phyloP scores from a whole-genome alignment of 2,329 filamentous ascomycete species.

The Paecilomyces niveus region DNA sequence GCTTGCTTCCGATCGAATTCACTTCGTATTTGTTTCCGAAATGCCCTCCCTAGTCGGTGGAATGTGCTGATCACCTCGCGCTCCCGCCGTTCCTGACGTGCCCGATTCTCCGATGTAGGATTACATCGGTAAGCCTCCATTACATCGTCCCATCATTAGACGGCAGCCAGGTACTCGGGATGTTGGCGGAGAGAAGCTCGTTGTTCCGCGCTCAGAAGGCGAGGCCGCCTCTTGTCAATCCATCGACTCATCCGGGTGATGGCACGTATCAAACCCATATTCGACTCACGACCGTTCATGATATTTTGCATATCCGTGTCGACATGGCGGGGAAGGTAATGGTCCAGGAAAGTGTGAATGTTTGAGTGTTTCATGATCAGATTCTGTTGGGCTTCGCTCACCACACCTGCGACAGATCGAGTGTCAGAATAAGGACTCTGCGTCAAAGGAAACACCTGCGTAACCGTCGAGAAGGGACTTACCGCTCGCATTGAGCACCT shows the following conservation, averaged over 20 bases:
- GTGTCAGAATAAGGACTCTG: no score
- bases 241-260: background rate
- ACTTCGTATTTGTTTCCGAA: background rate
- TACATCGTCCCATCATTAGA: background rate
- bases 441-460: no score
- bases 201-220: background rate
- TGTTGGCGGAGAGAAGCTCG: background rate
- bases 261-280: background rate
- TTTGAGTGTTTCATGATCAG: no score
- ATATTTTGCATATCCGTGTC: no score
- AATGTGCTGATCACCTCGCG: background rate
- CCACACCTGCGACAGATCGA: no score
- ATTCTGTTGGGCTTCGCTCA: no score
- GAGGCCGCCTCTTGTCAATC: constrained; percentile 1
- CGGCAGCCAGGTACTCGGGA: constrained; percentile 1
- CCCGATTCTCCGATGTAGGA: background rate
- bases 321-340: no score
- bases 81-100: background rate
- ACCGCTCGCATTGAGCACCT: no score
- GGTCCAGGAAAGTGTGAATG: no score
- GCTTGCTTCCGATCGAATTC: background rate
- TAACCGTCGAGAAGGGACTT: no score
- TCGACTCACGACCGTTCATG: no score
- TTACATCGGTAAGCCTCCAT: background rate
- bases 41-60: background rate